These are phyloP conservation scores for Cornus controversa DNA, from an alignment of 148 eudicot genomes.

Conservation along the genomic window DNA sequence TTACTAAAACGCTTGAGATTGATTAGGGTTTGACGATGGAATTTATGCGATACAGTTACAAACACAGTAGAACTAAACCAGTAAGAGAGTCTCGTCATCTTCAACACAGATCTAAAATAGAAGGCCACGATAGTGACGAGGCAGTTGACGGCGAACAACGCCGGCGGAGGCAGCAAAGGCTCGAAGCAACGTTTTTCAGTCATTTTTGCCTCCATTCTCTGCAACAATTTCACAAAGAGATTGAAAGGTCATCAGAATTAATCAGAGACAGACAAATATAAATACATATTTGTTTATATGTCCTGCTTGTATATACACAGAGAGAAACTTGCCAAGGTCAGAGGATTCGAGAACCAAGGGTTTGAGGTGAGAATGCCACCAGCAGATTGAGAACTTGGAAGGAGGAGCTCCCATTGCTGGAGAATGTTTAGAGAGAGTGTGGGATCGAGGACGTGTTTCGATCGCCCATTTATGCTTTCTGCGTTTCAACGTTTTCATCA, in stretches of 20 bases:
- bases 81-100: too few relatives aligned
- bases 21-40: too few relatives aligned
- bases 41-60: too few relatives aligned
- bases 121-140: too few relatives aligned
- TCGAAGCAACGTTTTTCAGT: constrained; percentile 29
- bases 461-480: constrained; percentile 11
- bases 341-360: constrained; percentile 47
- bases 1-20: too few relatives aligned
- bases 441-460: background rate
- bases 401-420: constrained; percentile 50
- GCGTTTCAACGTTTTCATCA: constrained; percentile 21
- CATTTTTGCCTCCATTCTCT: too few relatives aligned
- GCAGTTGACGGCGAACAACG: too few relatives aligned
- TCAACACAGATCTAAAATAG: too few relatives aligned
- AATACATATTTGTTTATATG: background rate
- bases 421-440: background rate
- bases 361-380: constrained; percentile 57
- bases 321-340: constrained; percentile 33
- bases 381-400: constrained; percentile 59
- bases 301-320: too few relatives aligned
- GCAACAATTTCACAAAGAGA: constrained; percentile 4
- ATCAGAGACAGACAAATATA: background rate
- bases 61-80: too few relatives aligned
- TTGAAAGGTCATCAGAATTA: constrained; percentile 8
- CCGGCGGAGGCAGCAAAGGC: too few relatives aligned